Evolutionary conservation across 176 grass and related monocot species (phyloP).

Genomic region (Oryza officinalis): DNA sequence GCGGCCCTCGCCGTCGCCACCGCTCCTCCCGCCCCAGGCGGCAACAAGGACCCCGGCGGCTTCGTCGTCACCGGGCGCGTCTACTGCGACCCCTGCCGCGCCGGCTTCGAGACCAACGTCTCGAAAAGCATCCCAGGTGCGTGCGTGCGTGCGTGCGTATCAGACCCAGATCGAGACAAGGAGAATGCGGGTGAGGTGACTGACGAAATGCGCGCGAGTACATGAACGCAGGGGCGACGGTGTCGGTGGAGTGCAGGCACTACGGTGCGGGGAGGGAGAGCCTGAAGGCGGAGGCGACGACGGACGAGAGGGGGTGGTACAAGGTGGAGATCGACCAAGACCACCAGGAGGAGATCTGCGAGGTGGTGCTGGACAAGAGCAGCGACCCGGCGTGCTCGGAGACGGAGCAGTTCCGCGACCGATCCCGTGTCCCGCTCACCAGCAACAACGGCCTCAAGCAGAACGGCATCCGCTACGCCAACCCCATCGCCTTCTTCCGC

Average conservation of each 20-base stretch:
- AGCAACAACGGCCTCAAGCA: constrained; percentile 56
- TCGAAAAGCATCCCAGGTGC: constrained; percentile 45
- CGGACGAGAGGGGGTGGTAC: constrained; percentile 61
- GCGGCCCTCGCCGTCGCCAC: constrained; percentile 39
- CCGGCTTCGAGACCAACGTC: constrained; percentile 68
- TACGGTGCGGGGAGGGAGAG: constrained; percentile 27
- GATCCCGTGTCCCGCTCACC: constrained; percentile 51
- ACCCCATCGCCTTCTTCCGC: constrained; percentile 62
- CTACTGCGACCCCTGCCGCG: constrained; percentile 86
- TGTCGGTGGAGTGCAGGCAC: constrained; percentile 58
- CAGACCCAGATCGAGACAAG: background rate
- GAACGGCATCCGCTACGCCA: constrained; percentile 51
- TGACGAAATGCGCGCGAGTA: background rate
- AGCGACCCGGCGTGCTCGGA: constrained; percentile 46
- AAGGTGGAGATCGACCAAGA: constrained; percentile 42
- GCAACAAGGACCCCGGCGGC: constrained; percentile 8
- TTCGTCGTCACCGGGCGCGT: constrained; percentile 65
- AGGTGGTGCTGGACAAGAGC: constrained; percentile 67
- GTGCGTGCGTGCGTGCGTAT: constrained; percentile 13
- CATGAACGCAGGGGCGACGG: constrained; percentile 53
- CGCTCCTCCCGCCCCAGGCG: background rate
- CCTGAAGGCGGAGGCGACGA: constrained; percentile 47
- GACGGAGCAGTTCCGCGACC: constrained; percentile 49
- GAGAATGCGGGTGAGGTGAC: too few relatives aligned
- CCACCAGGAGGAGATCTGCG: constrained; percentile 80